Conservation (phyloP, 345 rosid species). For the Melastoma malabathricum region DNA sequence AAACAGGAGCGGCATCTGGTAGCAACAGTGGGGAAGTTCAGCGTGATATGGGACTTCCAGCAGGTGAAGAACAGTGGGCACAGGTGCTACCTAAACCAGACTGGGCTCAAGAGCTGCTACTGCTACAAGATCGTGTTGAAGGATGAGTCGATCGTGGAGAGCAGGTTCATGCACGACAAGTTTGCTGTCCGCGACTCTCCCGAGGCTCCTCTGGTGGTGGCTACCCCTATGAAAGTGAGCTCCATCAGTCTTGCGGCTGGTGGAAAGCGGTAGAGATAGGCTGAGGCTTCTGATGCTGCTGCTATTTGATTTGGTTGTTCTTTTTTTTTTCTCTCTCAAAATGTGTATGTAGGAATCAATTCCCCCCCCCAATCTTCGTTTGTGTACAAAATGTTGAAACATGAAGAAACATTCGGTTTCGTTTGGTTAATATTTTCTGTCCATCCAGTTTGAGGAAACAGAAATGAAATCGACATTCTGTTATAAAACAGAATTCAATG, state of each 20-base stretch:
- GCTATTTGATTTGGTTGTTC: too few relatives aligned
- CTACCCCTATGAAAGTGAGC: constrained; percentile 90
- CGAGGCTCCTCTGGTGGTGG: constrained; percentile 92
- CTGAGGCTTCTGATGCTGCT: too few relatives aligned
- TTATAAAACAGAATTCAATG: too few relatives aligned
- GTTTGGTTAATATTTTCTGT: too few relatives aligned
- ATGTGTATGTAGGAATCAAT: too few relatives aligned
- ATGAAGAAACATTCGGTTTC: too few relatives aligned
- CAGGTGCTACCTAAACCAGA: constrained; percentile 72
- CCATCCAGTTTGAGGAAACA: too few relatives aligned
- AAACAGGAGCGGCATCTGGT: constrained; percentile 87
- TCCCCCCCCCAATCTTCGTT: too few relatives aligned
- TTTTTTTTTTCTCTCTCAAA: too few relatives aligned
- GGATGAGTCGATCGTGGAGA: constrained; percentile 86
- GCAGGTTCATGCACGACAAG: constrained; percentile 92
- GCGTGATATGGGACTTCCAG: constrained; percentile 95
- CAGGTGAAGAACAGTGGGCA: constrained; percentile 86
- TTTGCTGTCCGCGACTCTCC: constrained; percentile 60
- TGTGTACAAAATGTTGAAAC: too few relatives aligned
- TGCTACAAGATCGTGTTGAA: constrained; percentile 84
- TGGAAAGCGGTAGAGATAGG: constrained; percentile 29
- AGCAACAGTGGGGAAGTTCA: constrained; percentile 88
- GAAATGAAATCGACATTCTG: too few relatives aligned
- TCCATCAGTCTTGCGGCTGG: constrained; percentile 70
- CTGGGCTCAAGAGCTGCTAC: constrained; percentile 92